A percentile compares a stretch with the other conserved stretches of the same genome.
phyloP scores from a whole-genome alignment of 441 rosid genomes.

The Iberis amara region DNA sequence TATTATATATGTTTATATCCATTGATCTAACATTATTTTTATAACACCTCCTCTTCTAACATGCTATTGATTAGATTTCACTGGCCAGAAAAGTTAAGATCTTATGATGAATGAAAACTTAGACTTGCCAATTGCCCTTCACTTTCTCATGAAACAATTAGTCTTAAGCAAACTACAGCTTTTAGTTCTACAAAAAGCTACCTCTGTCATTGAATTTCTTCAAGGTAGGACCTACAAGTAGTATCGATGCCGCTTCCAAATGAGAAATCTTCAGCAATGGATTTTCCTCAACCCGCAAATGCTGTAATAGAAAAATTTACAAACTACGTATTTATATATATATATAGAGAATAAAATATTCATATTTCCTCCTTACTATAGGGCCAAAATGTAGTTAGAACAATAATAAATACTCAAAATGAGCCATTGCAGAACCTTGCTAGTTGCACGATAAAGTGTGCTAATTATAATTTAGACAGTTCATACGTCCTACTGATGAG shows the following conservation, averaged over 20 bases:
- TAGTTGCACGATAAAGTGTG: neutral
- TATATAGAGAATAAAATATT: neutral
- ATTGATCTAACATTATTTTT: constrained; percentile 18
- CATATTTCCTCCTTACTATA: neutral
- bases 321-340: neutral
- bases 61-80: neutral
- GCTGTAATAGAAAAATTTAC: constrained; percentile 44
- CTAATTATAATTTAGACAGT: neutral
- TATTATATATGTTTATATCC: constrained; percentile 5
- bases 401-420: constrained; percentile 6
- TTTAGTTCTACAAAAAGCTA: constrained; percentile 27
- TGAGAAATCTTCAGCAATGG: constrained; percentile 93
- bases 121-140: constrained; percentile 2
- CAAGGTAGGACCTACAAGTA: constrained; percentile 93
- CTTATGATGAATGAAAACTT: constrained; percentile 11
- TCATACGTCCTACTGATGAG: constrained; percentile 7
- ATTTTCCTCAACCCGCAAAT: constrained; percentile 97
- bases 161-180: constrained; percentile 5
- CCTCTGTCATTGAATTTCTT: constrained; percentile 99
- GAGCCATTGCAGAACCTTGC: constrained; percentile 1
- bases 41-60: constrained; percentile 15
- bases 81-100: neutral
- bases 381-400: constrained; percentile 10
- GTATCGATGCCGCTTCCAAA: constrained; percentile 87
- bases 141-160: constrained; percentile 9